A percentile compares a stretch with the other conserved stretches of the same genome.
These are phyloP conservation scores for Tritrichomonas musculus DNA, from an alignment of 208 protist genomes.

Conservation along the genomic window DNA sequence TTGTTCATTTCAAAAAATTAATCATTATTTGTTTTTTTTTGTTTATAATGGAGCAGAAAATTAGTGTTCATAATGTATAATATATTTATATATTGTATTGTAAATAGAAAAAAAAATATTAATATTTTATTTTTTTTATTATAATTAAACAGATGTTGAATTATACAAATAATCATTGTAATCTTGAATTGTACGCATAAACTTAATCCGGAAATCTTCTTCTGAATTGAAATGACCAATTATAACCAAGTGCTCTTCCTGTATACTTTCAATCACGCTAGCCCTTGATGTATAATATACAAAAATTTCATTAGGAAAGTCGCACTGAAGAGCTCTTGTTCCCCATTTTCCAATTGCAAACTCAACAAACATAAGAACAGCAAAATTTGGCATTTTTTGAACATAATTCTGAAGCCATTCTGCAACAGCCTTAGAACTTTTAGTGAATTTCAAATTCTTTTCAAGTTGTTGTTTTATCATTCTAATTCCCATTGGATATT, in stretches of 20 bases:
- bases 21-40: too few species aligned
- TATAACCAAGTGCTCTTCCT: neutral
- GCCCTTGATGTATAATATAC: neutral
- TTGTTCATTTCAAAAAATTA: too few species aligned
- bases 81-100: too few species aligned
- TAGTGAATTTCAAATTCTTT: neutral
- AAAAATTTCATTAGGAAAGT: neutral
- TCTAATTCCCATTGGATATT: neutral
- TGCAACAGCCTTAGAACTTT: neutral
- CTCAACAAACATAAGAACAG: neutral
- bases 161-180: neutral
- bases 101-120: neutral
- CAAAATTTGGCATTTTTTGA: neutral
- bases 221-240: neutral
- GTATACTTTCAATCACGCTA: neutral
- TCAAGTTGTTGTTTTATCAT: neutral
- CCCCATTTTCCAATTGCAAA: neutral
- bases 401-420: neutral
- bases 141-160: neutral
- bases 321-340: neutral
- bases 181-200: neutral
- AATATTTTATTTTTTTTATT: neutral
- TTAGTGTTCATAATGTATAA: too few species aligned
- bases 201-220: neutral
- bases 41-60: too few species aligned